phyloP scores from a whole-genome alignment of 2,329 filamentous ascomycete species.

The Claviceps fusiformis region DNA sequence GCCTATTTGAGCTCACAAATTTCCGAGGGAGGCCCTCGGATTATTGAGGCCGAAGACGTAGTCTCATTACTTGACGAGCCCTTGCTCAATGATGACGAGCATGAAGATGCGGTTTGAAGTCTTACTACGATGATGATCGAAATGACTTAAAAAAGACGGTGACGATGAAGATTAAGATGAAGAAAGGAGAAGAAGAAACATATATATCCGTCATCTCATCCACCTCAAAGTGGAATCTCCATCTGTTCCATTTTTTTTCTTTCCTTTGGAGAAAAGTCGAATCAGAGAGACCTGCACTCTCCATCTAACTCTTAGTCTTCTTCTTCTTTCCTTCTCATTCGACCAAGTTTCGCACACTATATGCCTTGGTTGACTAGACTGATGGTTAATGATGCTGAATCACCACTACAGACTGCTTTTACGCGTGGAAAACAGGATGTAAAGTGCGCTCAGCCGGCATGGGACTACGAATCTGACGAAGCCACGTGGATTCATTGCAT shows the following conservation, averaged over 20 bases:
- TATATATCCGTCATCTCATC: neutral
- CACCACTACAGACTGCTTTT: neutral
- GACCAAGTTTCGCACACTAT: neutral
- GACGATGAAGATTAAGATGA: no score
- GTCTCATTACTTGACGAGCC: conserved; percentile 20
- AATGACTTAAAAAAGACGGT: no score
- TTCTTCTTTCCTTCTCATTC: neutral
- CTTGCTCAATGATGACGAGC: conserved; percentile 16
- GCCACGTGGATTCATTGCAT: neutral
- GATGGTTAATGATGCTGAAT: no score
- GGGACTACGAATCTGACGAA: neutral
- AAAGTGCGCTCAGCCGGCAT: neutral
- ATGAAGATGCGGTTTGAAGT: conserved; percentile 18
- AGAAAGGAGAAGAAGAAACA: no score
- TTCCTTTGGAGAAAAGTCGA: no score
- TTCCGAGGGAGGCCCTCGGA: conserved; percentile 43
- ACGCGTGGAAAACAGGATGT: neutral
- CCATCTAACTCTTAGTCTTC: neutral
- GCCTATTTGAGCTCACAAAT: conserved; percentile 65
- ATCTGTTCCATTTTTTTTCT: neutral
- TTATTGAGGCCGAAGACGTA: conserved; percentile 27
- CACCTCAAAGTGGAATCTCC: neutral
- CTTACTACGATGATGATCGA: neutral
- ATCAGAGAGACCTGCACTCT: neutral
- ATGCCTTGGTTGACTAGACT: neutral